phyloP scores from a whole-genome alignment of 1,284 basidiomycete genomes.

The Naganishia sp. region DNA sequence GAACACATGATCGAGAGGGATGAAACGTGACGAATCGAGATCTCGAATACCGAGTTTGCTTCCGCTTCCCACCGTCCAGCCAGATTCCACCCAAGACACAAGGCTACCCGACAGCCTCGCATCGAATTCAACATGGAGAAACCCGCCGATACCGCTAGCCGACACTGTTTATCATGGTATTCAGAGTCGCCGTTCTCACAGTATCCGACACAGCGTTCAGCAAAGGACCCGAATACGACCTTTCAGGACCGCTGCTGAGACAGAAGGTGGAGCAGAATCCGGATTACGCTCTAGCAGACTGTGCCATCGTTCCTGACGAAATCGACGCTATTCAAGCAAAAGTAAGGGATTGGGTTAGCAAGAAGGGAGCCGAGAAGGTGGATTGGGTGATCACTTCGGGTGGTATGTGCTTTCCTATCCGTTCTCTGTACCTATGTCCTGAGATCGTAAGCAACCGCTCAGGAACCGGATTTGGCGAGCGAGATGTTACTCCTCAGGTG shows the following conservation, averaged over 20 bases:
- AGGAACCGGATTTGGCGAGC: constrained; percentile 75
- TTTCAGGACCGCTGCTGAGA: constrained; percentile 27
- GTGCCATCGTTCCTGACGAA: constrained; percentile 65
- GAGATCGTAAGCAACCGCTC: not conserved
- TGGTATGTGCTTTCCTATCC: constrained; percentile 43
- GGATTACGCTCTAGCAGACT: constrained; percentile 36
- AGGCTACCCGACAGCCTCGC: not conserved
- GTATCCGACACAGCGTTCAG: constrained; percentile 33
- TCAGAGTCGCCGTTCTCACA: constrained; percentile 21
- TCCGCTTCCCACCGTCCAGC: constrained; percentile 6
- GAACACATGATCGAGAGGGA: not conserved
- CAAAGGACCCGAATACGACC: constrained; percentile 27
- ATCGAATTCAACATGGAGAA: not conserved
- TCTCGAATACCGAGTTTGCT: not conserved
- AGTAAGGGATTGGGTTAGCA: constrained; percentile 24
- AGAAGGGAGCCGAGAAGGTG: constrained; percentile 39
- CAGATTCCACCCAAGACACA: not conserved
- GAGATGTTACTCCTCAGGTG: constrained; percentile 80
- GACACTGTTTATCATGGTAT: not conserved
- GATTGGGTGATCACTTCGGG: constrained; percentile 79
- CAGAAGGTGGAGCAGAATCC: constrained; percentile 11
- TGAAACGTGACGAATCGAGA: constrained; percentile 19
- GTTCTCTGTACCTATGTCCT: not conserved
- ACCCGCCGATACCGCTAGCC: not conserved
- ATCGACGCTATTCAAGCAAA: constrained; percentile 57